Conservation (phyloP, 1,284 basidiomycete genomes). For the Tremellales sp. region DNA sequence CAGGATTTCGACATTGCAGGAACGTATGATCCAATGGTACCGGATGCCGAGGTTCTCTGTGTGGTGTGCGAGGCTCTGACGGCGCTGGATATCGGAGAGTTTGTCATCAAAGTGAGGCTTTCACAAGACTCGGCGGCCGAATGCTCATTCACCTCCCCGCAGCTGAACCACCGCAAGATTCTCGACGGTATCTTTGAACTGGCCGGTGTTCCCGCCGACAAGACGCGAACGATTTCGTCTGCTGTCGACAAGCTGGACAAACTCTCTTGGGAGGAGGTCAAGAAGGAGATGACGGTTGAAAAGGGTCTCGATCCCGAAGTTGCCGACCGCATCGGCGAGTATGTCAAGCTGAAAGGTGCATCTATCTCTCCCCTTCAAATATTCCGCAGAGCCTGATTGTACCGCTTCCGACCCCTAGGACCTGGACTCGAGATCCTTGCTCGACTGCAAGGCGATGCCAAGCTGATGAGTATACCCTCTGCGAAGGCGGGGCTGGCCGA, state of each 20-base stretch:
- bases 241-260: constrained; percentile 99
- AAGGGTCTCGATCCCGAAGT: constrained; percentile 81
- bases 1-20: constrained; percentile 98
- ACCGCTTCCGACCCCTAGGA: constrained; percentile 15
- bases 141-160: constrained; percentile 5
- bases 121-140: not conserved
- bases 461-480: constrained; percentile 64
- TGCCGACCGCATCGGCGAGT: constrained; percentile 94
- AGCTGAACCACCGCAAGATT: constrained; percentile 96
- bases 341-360: constrained; percentile 92
- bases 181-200: constrained; percentile 96
- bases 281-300: constrained; percentile 93
- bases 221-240: constrained; percentile 90
- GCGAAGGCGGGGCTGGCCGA: constrained; percentile 86
- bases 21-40: constrained; percentile 90
- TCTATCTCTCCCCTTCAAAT: no score
- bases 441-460: constrained; percentile 64
- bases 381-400: constrained; percentile 11
- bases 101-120: constrained; percentile 76
- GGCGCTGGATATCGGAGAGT: constrained; percentile 84
- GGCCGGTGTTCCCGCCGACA: constrained; percentile 88
- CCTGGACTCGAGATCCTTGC: constrained; percentile 70
- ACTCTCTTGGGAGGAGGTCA: constrained; percentile 86
- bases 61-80: constrained; percentile 77
- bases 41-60: constrained; percentile 87